phyloP scores from a whole-genome alignment of 1,284 basidiomycete genomes.

The Cerrena zonata region DNA sequence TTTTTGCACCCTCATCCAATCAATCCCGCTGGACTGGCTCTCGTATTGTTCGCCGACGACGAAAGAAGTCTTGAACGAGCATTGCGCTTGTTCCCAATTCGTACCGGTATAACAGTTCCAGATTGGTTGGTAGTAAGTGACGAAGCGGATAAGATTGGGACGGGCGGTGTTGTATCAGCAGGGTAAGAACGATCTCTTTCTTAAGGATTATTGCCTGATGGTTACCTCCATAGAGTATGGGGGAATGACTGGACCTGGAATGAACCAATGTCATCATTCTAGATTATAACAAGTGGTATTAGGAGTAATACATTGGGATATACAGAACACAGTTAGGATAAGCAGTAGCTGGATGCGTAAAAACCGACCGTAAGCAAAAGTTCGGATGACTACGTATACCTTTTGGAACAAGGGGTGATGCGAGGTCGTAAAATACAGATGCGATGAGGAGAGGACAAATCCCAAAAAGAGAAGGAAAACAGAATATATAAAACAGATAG shows the following conservation, averaged over 20 bases:
- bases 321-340: constrained; percentile 34
- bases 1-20: constrained; percentile 67
- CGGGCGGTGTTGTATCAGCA: constrained; percentile 67
- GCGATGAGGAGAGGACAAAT: constrained; percentile 32
- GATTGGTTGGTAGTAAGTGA: constrained; percentile 68
- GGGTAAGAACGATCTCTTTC: constrained; percentile 42
- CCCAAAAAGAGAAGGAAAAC: constrained; percentile 30
- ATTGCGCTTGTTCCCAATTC: constrained; percentile 68
- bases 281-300: constrained; percentile 32
- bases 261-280: constrained; percentile 47
- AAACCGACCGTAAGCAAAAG: constrained; percentile 39
- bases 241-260: constrained; percentile 51
- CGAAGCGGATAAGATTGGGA: constrained; percentile 49
- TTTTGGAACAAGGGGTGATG: constrained; percentile 39
- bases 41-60: constrained; percentile 60
- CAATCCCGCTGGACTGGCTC: constrained; percentile 31
- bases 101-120: constrained; percentile 69
- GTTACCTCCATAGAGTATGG: constrained; percentile 33
- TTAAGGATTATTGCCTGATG: not conserved
- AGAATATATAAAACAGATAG: constrained; percentile 60
- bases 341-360: constrained; percentile 31
- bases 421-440: constrained; percentile 72
- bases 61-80: constrained; percentile 55
- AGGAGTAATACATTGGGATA: constrained; percentile 33
- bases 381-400: constrained; percentile 43